Evolutionary conservation across 2,329 filamentous ascomycete genomes (phyloP).

Genomic region (Colletotrichum camelliae): DNA sequence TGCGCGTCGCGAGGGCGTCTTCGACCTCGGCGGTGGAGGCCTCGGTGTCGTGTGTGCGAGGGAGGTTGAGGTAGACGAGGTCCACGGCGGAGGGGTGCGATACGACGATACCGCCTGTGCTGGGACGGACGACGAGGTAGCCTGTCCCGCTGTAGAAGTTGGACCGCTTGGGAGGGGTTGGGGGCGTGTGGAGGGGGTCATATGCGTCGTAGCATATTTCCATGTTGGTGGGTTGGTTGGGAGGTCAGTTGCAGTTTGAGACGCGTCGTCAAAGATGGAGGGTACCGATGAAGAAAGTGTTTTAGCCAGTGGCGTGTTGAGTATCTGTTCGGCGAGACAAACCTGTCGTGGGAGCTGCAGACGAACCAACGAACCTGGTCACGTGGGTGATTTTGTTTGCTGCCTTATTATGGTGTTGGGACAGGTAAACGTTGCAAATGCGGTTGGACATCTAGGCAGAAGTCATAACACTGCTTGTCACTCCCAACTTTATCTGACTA

Average conservation of each 20-base stretch:
- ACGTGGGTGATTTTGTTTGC: background rate
- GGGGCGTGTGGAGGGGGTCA: background rate
- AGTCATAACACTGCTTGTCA: background rate
- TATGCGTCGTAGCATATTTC: background rate
- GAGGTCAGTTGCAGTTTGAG: background rate
- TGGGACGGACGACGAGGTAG: background rate
- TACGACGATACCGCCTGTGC: background rate
- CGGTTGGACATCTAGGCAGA: background rate
- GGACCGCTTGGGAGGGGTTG: background rate
- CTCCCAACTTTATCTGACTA: background rate
- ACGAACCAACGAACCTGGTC: background rate
- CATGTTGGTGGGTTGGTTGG: rapidly evolving
- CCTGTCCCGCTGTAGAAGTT: background rate
- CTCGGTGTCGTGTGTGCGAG: background rate
- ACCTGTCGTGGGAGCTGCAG: rapidly evolving
- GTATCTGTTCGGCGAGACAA: background rate
- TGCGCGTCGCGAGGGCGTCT: background rate
- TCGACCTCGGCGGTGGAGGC: background rate
- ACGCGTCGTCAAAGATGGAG: background rate
- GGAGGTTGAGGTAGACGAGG: background rate
- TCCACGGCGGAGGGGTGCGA: background rate
- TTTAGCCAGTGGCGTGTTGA: background rate
- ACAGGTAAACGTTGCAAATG: background rate
- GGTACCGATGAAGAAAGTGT: background rate
- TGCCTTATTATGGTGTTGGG: background rate